Percentiles rank a stretch among this genome's conserved stretches.
Conservation (phyloP, 1,284 basidiomycete species). For the Pseudozyma thailandica region DNA sequence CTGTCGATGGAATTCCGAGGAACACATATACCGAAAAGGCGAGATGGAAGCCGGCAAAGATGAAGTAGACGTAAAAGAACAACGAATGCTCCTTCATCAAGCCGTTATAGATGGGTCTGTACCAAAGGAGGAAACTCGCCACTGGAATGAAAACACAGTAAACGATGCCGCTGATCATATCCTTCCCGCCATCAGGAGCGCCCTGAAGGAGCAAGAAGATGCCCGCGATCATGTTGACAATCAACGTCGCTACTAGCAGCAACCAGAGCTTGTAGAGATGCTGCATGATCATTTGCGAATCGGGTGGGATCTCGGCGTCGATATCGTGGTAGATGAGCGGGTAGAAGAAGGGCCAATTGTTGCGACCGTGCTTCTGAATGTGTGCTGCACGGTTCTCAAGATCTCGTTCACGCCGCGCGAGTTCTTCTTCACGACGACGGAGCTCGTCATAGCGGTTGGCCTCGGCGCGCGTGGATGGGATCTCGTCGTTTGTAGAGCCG, state of each 20-base stretch:
- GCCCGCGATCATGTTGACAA: conserved; percentile 90
- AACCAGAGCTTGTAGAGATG: conserved; percentile 74
- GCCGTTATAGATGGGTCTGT: conserved; percentile 89
- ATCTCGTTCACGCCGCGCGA: conserved; percentile 80
- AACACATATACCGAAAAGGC: conserved; percentile 77
- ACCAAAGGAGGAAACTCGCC: conserved; percentile 87
- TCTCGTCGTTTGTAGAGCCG: conserved; percentile 29
- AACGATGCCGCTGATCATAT: conserved; percentile 76
- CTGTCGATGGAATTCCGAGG: conserved; percentile 75
- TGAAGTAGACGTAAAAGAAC: conserved; percentile 71
- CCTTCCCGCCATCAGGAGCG: conserved; percentile 79
- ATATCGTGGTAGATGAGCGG: conserved; percentile 95
- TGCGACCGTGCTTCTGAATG: conserved; percentile 81
- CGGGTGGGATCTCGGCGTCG: conserved; percentile 84
- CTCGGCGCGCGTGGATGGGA: conserved; percentile 57
- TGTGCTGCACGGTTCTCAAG: conserved; percentile 74
- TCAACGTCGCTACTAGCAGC: conserved; percentile 74
- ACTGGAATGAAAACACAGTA: conserved; percentile 84
- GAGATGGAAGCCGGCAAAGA: conserved; percentile 86
- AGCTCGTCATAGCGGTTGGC: conserved; percentile 75
- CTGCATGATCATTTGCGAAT: conserved; percentile 80
- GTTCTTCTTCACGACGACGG: conserved; percentile 78
- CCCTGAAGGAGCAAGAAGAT: conserved; percentile 85
- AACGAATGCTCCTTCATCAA: conserved; percentile 83
- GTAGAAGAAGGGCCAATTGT: conserved; percentile 91